Conservation (phyloP, 2,329 filamentous ascomycete genomes). For the Colletotrichum cordylinicola region DNA sequence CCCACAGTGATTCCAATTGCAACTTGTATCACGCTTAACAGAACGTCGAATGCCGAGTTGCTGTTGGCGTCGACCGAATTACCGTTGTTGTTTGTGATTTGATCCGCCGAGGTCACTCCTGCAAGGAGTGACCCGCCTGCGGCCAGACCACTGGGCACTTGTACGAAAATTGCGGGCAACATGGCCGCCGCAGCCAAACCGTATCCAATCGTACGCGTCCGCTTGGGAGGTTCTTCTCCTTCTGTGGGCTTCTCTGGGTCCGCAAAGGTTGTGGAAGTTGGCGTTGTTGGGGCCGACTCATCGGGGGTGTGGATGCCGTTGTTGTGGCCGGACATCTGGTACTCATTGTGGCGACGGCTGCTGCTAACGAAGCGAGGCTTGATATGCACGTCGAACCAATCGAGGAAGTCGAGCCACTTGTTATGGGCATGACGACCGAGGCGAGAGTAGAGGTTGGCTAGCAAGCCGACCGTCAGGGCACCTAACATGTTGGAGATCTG, state of each 20-base stretch:
- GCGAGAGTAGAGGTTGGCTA: slow-evolving; percentile 81
- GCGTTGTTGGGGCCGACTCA: slow-evolving; percentile 12
- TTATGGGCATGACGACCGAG: slow-evolving; percentile 66
- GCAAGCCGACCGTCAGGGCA: slow-evolving; percentile 76
- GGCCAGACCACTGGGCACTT: slow-evolving; percentile 68
- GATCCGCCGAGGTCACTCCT: slow-evolving; percentile 62
- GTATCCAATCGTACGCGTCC: slow-evolving; percentile 62
- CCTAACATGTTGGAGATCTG: slow-evolving; percentile 82
- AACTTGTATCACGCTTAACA: slow-evolving; percentile 65
- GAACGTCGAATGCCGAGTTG: slow-evolving; percentile 56
- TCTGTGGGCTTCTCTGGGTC: slow-evolving; percentile 21
- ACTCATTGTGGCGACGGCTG: slow-evolving; percentile 26
- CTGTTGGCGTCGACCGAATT: slow-evolving; percentile 33
- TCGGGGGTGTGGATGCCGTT: slow-evolving; percentile 1
- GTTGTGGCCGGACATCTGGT: slow-evolving; percentile 14
- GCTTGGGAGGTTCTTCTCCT: slow-evolving; percentile 25
- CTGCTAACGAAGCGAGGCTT: slow-evolving; percentile 38
- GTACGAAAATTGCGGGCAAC: slow-evolving; percentile 83
- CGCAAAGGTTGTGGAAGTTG: not conserved
- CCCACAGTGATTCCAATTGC: slow-evolving; percentile 69
- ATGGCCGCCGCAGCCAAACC: slow-evolving; percentile 85
- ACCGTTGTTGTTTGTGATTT: slow-evolving; percentile 46
- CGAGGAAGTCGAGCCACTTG: slow-evolving; percentile 50
- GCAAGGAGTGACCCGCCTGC: slow-evolving; percentile 64
- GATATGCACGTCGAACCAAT: slow-evolving; percentile 56